Base-by-base conservation (phyloP, 2,329 filamentous ascomycete genomes). In the Colletotrichum sp. region DNA sequence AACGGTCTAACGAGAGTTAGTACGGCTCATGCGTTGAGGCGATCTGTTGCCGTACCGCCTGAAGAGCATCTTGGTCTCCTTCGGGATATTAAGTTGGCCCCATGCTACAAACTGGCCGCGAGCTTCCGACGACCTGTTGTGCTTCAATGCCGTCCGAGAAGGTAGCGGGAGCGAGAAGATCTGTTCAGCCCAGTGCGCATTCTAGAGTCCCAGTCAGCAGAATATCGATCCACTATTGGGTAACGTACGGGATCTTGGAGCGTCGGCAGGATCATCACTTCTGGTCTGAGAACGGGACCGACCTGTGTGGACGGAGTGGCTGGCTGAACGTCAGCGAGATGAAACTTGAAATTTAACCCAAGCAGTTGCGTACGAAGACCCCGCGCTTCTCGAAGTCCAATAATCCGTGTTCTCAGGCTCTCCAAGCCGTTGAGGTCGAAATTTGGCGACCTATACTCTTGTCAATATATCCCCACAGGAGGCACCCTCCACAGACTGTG, bases 361-460 rank as follows among this genome's bases (percentile, higher is more conserved):
- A 30, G 6, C 5, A 21, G 57, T 9, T 24, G 83, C 89, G 79
- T 73, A 90, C 89, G 86, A 70, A 93, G 90, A 30, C 88, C 85
- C 77, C 89, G 88, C n/a, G 87, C 85, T 68, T 89, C 85, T 69
- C 91, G 86, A 24, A 93, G 82, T 63, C 87, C 84, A 73, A 92
- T 82, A 28, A 92, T 87, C 26, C 87, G 87, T 13, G 84, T 79
- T 2, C 88, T 86, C 21, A 90, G 82, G 13, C 82, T 82, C 78
- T 92, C 90, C 74, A 93, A 84, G 8, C 85, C 83, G 76, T 90
- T 90, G 65, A 90, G 83, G 78, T 93, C 90, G 77, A 92, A 92
- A 69, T 87, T 85, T 1, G 88, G 87, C 15, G 89, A 87, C 78
- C 88, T 88, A 74, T 28, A 26, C n/a, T 24, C 3, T 26, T 21